Evolutionary conservation across 495 filamentous ascomycete genomes (phyloP), one percentile per base, ranked within the genome.

Genomic region (Xylaria intraflava): DNA sequence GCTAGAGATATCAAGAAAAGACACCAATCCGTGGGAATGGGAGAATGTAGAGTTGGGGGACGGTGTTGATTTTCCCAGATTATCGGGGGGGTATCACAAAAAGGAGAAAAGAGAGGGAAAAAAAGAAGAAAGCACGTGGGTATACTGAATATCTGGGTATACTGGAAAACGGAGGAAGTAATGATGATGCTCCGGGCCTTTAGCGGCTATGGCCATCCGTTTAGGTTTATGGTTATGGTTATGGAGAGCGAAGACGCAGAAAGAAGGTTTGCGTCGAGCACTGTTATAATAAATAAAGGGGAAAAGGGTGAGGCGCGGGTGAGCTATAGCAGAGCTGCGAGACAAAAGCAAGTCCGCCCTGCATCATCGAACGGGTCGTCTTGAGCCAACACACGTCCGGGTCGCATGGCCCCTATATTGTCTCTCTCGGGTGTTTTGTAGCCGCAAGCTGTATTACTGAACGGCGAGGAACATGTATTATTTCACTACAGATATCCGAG

Each of bases 41-140:
- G 49, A 19, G 24, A 42, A n/a, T 2, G 41, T 10, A 12, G n/a
- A 38, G 12, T 48, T 8, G 46, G 14, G 4, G 29, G 22, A 3
- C 11, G 14, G 36, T 12, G 36, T n/a, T 17, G 12, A 1, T 30
- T 17, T 16, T 6, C 6, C n/a, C 24, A 27, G n/a, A n/a, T 29
- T 2, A 29, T 17, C 5, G 36, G n/a, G 26, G 24, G 52, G 52
- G 52, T 55, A 55, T 55, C 52, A 47, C 30, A 38, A 27, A 43
- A 43, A 24, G 12, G 41, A 14, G 12, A 46, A 12, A 41, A 9
- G 38, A 49, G n/a, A n/a, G 9, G 9, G 11, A 16, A 38, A 9
- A 2, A n/a, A 19, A 19, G 11, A 16, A 38, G n/a, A 2, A 19
- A 19, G 14, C 16, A 5, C 31, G 31, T 35, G 31, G 31, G 31